Percentiles rank a stretch among this genome's conserved stretches.
Conservation (phyloP, 2,329 filamentous ascomycete species). For the Leptoxyphium fumago region DNA sequence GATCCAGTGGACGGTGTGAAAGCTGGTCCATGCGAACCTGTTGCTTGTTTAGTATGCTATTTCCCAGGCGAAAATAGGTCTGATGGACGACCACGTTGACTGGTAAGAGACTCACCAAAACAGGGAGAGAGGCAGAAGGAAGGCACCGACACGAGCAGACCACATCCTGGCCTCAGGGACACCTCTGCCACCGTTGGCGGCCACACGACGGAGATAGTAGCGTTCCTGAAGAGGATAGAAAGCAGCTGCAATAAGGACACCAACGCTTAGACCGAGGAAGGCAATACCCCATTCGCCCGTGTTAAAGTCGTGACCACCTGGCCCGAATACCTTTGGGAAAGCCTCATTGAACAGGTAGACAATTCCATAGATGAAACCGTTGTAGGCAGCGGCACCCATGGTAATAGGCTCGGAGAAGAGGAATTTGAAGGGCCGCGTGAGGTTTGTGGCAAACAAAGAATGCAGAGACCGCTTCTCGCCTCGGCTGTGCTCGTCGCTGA, state of each 20-base stretch:
- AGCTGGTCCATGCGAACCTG: conserved; percentile 51
- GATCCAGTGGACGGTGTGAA: conserved; percentile 42
- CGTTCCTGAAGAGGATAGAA: conserved; percentile 41
- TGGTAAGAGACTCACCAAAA: conserved; percentile 31
- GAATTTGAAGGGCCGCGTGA: conserved; percentile 46
- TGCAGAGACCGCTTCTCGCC: conserved; percentile 8
- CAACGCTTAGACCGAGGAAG: conserved; percentile 54
- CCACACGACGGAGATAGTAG: conserved; percentile 34
- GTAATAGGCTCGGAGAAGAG: conserved; percentile 59
- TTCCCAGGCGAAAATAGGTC: too few species aligned
- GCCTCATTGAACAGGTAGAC: conserved; percentile 36
- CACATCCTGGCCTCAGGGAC: conserved; percentile 53
- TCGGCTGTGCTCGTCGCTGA: conserved; percentile 22
- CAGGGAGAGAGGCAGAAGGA: conserved; percentile 49
- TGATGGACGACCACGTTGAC: too few species aligned
- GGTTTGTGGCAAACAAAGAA: conserved; percentile 7
- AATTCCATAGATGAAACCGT: conserved; percentile 42
- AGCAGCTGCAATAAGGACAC: conserved; percentile 44
- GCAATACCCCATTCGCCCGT: conserved; percentile 48
- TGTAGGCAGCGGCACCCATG: conserved; percentile 48
- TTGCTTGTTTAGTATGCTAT: too few species aligned
- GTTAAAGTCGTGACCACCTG: conserved; percentile 24
- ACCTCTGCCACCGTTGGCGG: conserved; percentile 37
- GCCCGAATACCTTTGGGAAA: conserved; percentile 43
- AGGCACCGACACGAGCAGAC: conserved; percentile 45